Base-by-base conservation (phyloP, 2,329 filamentous ascomycete genomes). In the Xylariaceae sp. region DNA sequence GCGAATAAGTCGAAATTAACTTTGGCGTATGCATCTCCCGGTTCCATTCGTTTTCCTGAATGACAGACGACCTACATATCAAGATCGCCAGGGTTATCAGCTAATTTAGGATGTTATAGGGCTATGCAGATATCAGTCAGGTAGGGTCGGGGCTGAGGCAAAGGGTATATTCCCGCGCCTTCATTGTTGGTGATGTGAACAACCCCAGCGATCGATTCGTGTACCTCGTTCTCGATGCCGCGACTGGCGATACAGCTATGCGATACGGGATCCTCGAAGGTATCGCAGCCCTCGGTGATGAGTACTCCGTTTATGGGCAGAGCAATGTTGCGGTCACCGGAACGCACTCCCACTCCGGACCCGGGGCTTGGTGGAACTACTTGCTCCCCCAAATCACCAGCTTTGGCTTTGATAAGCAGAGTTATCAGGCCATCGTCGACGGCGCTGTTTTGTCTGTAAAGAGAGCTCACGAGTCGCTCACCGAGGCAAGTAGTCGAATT, bases 361-460 rank as follows among this genome's bases (percentile, higher is more conserved):
- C 92, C 0, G 92, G 90, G 3, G 92, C 89, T 13, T 97, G 91
- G 91, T 79, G 94, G 67, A 96, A 96, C 70, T 96, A 96, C 66
- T 80, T 96, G 8, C 77, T 97, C 11, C 92, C 92, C 8, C 92
- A 96, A 67, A 87, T 96, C 63, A 93, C 92, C 0, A 93, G 87
- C 68, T 81, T 87, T 55, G 92, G 92, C 0, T 96, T 96, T 64
- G 83, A 92, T 70, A 86, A 86, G 68, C 89, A 94, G 68, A 92
- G 89, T 64, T 96, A 94, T 67, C 81, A 85, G 60, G 92, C 92
- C 30, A 91, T 96, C 59, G 91, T 97, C 1, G 86, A 94, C 60
- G 92, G 92, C 2, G 87, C 89, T 5, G 70, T 95, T 4, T 74
- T 90, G 5, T 93, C 92, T 2, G 91, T 96, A 60, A 79, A 87